Percentiles rank a stretch among this genome's conserved stretches.
Conservation (phyloP, 2,329 filamentous ascomycete genomes). For the Macrophomina pseudophaseolina region DNA sequence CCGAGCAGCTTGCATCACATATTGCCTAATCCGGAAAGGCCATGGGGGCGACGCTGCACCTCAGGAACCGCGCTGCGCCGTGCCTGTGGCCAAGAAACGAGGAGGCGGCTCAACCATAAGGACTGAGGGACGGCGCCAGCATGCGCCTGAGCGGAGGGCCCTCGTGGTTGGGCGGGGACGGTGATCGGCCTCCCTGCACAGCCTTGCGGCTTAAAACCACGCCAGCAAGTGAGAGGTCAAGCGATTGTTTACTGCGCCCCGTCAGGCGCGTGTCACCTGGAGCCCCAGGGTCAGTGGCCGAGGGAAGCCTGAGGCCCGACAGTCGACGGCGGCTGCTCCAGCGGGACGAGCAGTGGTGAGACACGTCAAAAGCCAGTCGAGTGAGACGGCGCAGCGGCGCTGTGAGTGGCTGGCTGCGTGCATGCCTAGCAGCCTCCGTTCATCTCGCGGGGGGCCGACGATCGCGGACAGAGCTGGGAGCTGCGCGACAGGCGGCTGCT, state of each 20-base stretch:
- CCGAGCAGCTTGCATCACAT: background rate
- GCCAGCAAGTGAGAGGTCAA: too few species aligned
- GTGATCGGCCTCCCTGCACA: conserved; percentile 9
- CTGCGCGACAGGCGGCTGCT: background rate
- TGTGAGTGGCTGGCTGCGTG: background rate
- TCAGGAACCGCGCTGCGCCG: background rate
- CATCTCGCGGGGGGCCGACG: background rate
- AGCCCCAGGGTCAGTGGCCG: background rate
- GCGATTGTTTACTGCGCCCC: background rate
- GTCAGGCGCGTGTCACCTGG: background rate
- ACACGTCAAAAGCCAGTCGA: conserved; percentile 6
- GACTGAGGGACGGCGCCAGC: background rate
- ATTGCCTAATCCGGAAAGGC: background rate
- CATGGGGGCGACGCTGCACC: background rate
- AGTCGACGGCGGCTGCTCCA: too few species aligned
- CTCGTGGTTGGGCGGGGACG: background rate
- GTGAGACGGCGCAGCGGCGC: background rate
- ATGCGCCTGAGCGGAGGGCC: background rate
- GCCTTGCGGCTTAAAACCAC: conserved; percentile 7
- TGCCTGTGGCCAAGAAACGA: background rate
- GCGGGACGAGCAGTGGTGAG: conserved; percentile 2
- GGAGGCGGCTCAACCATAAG: background rate
- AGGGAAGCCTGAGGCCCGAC: too few species aligned
- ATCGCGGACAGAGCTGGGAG: background rate
- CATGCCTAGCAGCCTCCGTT: background rate